These are phyloP conservation scores for Solanum commersonii DNA, from an alignment of 257 asterid genomes.

Conservation along the genomic window DNA sequence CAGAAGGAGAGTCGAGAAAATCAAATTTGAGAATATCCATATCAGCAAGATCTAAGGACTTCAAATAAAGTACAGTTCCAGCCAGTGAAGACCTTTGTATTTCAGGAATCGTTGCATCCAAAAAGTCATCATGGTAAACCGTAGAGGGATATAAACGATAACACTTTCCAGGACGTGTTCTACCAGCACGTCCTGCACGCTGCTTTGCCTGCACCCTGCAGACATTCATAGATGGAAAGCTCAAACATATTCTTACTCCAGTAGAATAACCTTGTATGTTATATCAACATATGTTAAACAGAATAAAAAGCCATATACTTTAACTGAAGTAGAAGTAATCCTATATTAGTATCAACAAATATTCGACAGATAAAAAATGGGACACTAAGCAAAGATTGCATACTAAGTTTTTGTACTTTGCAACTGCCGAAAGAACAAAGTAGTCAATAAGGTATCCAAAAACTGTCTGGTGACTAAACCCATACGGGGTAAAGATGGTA, in stretches of 20 bases:
- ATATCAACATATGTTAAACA: not conserved
- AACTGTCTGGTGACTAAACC: not conserved
- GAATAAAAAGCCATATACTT: not conserved
- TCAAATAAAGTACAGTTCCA: conserved; percentile 84
- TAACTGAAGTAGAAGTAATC: not conserved
- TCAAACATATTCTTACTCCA: not conserved
- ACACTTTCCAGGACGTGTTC: conserved; percentile 95
- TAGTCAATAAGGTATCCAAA: not conserved
- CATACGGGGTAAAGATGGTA: not conserved
- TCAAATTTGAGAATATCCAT: conserved; percentile 88
- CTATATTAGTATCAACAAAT: not conserved
- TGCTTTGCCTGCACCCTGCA: conserved; percentile 95
- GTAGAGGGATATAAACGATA: conserved; percentile 74
- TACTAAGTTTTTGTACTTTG: not conserved
- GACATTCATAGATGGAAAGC: not conserved
- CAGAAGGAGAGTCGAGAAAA: conserved; percentile 89
- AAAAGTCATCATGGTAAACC: conserved; percentile 60
- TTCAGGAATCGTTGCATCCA: conserved; percentile 93
- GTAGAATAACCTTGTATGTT: not conserved
- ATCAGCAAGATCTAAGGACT: conserved; percentile 85
- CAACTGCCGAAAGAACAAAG: not conserved
- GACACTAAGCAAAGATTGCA: not conserved
- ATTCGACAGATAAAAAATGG: not conserved
- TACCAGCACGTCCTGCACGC: conserved; percentile 98
- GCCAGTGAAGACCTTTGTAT: conserved; percentile 97